Evolutionary conservation across 805 yeast species (phyloP).

Genomic region (Ascoidea tarda): DNA sequence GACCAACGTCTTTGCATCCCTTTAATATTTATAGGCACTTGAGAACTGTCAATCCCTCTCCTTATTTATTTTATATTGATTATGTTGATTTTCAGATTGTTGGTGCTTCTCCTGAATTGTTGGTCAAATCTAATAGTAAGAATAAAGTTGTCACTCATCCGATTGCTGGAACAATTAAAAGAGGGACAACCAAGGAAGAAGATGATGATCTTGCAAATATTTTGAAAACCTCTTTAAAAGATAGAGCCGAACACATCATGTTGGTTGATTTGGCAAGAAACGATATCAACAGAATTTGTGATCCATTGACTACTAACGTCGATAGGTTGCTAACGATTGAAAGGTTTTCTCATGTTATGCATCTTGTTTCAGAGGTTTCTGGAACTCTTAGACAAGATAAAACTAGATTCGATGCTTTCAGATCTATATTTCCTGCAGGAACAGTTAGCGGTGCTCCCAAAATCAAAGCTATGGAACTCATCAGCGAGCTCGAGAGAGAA

Average conservation of each 20-base stretch:
- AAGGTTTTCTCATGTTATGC: constrained; percentile 94
- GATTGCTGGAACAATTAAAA: constrained; percentile 88
- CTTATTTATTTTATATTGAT: constrained; percentile 90
- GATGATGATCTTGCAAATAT: constrained; percentile 73
- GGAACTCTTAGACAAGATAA: constrained; percentile 77
- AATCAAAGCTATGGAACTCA: constrained; percentile 90
- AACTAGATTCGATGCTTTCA: constrained; percentile 90
- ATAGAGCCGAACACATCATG: constrained; percentile 98
- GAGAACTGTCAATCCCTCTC: constrained; percentile 94
- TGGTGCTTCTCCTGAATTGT: constrained; percentile 94
- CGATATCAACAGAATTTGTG: constrained; percentile 90
- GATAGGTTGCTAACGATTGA: constrained; percentile 84
- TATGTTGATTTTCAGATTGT: constrained; percentile 85
- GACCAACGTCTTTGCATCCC: constrained; percentile 92
- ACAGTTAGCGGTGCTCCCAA: constrained; percentile 99
- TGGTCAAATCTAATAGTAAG: constrained; percentile 66
- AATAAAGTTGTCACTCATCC: constrained; percentile 87
- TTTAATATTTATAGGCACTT: constrained; percentile 91
- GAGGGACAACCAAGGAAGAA: constrained; percentile 86
- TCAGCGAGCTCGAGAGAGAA: constrained; percentile 79
- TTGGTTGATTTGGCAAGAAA: constrained; percentile 95
- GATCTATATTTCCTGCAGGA: constrained; percentile 98
- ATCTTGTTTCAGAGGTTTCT: constrained; percentile 85
- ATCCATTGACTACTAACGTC: constrained; percentile 70
- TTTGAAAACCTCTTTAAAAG: constrained; percentile 67